Percentiles rank a stretch among this genome's conserved stretches.
Evolutionary conservation across 2,329 filamentous ascomycete genomes (phyloP).

Genomic region (Apiospora hydei): DNA sequence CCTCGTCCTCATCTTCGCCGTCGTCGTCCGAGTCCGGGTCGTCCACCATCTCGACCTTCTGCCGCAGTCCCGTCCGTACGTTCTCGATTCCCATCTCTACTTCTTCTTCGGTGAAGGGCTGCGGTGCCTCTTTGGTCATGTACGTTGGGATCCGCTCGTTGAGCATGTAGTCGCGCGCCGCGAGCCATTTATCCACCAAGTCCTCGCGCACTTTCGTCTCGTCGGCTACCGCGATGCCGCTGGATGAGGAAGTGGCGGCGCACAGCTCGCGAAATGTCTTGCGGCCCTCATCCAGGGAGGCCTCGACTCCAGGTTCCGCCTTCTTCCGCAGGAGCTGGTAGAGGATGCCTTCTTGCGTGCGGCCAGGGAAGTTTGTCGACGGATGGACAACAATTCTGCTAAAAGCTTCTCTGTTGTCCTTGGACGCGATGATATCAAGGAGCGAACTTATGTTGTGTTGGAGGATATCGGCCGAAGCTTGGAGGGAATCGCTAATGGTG

Average conservation of each 20-base stretch:
- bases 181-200: slow-evolving; percentile 48
- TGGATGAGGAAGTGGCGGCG: slow-evolving; percentile 22
- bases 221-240: not conserved
- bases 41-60: slow-evolving; percentile 64
- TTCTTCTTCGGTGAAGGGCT: slow-evolving; percentile 77
- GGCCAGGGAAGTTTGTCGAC: slow-evolving; percentile 76
- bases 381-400: slow-evolving; percentile 77
- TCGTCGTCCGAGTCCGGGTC: slow-evolving; percentile 62
- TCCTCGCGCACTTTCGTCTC: slow-evolving; percentile 39
- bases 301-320: slow-evolving; percentile 78
- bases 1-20: slow-evolving; percentile 55
- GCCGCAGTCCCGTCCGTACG: slow-evolving; percentile 74
- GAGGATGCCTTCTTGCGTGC: slow-evolving; percentile 70
- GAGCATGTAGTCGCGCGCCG: slow-evolving; percentile 40
- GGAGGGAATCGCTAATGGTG: slow-evolving; percentile 67
- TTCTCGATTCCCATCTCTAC: slow-evolving; percentile 69
- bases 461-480: slow-evolving; percentile 75
- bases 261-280: slow-evolving; percentile 42
- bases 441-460: slow-evolving; percentile 74
- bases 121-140: slow-evolving; percentile 57
- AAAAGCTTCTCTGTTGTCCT: slow-evolving; percentile 70
- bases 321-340: slow-evolving; percentile 81
- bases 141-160: slow-evolving; percentile 39
- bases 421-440: slow-evolving; percentile 67
- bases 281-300: slow-evolving; percentile 72